A percentile compares a stretch with the other conserved stretches of the same genome.
These are phyloP conservation scores for Cutaneotrichosporon cavernicola DNA, from an alignment of 1,284 basidiomycete species.

Conservation along the genomic window DNA sequence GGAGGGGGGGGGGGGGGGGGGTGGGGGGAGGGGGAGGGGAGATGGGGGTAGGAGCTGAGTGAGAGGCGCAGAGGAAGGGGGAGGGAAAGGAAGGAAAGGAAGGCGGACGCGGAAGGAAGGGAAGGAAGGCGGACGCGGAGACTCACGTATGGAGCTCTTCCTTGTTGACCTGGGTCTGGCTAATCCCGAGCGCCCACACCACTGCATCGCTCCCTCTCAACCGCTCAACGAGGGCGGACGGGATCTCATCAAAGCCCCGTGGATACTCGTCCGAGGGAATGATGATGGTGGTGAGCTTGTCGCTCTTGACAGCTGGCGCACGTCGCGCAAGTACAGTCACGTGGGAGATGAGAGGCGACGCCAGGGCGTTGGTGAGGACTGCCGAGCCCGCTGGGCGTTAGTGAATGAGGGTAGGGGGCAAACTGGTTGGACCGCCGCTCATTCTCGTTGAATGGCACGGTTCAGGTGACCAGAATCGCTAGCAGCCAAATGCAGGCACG, in stretches of 20 bases:
- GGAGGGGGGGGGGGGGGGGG: no score
- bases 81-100: no score
- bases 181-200: slow-evolving; percentile 38
- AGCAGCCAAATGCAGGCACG: neutral
- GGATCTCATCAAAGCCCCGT: slow-evolving; percentile 30
- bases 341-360: slow-evolving; percentile 28
- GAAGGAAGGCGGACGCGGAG: no score
- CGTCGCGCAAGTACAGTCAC: slow-evolving; percentile 36
- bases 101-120: no score
- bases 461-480: neutral
- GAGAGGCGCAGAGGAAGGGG: no score
- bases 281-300: slow-evolving; percentile 30
- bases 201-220: slow-evolving; percentile 22
- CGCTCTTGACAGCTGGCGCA: slow-evolving; percentile 20
- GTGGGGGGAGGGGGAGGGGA: no score
- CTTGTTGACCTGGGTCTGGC: slow-evolving; percentile 13
- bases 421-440: no score
- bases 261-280: slow-evolving; percentile 32
- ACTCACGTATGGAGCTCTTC: slow-evolving; percentile 23
- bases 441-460: no score
- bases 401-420: no score
- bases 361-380: slow-evolving; percentile 30
- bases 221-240: slow-evolving; percentile 21
- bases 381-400: slow-evolving; percentile 31
- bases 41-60: no score